phyloP scores from a whole-genome alignment of 2,329 filamentous ascomycete species.

The Fusarium pseudonygamai region DNA sequence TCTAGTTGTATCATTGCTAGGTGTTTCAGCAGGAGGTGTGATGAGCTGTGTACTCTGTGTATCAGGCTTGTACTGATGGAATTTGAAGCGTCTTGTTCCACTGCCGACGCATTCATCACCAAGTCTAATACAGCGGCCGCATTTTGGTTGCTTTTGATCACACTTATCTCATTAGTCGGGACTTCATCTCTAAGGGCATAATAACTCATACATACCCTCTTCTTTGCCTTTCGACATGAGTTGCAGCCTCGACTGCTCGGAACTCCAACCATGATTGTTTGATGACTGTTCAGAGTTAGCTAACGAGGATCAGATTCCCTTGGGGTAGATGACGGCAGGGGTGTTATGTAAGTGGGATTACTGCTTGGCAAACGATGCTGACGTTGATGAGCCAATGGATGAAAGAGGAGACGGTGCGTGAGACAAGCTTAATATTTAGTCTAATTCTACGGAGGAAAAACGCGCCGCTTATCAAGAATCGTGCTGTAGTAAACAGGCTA shows the following conservation, averaged over 20 bases:
- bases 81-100: constrained; percentile 10
- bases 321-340: background rate
- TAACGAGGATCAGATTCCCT: background rate
- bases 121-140: constrained; percentile 7
- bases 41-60: background rate
- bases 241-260: constrained; percentile 16
- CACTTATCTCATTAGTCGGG: constrained; percentile 2
- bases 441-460: background rate
- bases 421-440: background rate
- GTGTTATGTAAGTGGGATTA: background rate
- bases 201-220: background rate
- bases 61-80: constrained; percentile 9
- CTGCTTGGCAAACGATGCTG: background rate
- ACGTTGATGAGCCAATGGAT: background rate
- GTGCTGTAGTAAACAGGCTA: background rate
- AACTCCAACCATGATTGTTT: constrained; percentile 10
- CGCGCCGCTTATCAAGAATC: background rate
- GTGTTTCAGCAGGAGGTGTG: background rate
- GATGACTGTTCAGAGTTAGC: background rate
- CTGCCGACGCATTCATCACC: background rate
- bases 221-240: constrained; percentile 19
- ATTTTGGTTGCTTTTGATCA: constrained; percentile 15
- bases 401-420: background rate
- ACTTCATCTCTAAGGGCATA: fast-evolving
- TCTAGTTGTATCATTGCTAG: background rate